Conservation (phyloP, 176 grass and related monocot species). For the Triticum dicoccoides region DNA sequence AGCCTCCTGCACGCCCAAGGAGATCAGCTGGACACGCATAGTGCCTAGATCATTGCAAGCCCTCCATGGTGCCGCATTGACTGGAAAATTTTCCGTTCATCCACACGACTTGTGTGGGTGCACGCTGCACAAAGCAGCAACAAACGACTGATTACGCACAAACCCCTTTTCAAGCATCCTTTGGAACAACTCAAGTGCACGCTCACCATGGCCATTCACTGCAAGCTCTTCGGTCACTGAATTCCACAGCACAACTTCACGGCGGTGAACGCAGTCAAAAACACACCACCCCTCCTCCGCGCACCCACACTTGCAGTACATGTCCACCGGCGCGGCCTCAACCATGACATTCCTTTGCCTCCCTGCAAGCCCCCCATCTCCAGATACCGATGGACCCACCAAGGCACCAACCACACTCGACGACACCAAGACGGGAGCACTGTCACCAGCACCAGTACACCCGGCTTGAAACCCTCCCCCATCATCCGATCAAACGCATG, state of each 20-base stretch:
- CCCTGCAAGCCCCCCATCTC: constrained; percentile 4
- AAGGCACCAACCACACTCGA: constrained; percentile 25
- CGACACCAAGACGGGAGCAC: constrained; percentile 41
- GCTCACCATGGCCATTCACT: constrained; percentile 41
- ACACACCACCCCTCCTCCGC: constrained; percentile 42
- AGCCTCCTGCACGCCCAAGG: constrained; percentile 51
- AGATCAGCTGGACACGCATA: constrained; percentile 59
- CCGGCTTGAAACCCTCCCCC: constrained; percentile 21
- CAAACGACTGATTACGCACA: constrained; percentile 36
- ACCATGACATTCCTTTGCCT: constrained; percentile 36
- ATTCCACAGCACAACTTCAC: constrained; percentile 62
- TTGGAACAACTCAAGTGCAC: constrained; percentile 34
- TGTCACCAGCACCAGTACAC: constrained; percentile 36
- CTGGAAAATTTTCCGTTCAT: constrained; percentile 40
- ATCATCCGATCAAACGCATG: constrained; percentile 45
- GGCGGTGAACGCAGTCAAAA: constrained; percentile 16
- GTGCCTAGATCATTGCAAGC: constrained; percentile 26
- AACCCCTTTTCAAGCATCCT: constrained; percentile 42
- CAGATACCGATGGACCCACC: constrained; percentile 37
- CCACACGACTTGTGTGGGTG: constrained; percentile 43
- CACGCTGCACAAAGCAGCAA: constrained; percentile 45
- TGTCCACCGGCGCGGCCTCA: constrained; percentile 49
- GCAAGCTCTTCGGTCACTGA: constrained; percentile 57
- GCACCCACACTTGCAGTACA: constrained; percentile 69
- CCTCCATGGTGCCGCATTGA: constrained; percentile 33